Evolutionary conservation across 2,329 filamentous ascomycete genomes (phyloP).

Genomic region (Cadophora luteo-olivacea): DNA sequence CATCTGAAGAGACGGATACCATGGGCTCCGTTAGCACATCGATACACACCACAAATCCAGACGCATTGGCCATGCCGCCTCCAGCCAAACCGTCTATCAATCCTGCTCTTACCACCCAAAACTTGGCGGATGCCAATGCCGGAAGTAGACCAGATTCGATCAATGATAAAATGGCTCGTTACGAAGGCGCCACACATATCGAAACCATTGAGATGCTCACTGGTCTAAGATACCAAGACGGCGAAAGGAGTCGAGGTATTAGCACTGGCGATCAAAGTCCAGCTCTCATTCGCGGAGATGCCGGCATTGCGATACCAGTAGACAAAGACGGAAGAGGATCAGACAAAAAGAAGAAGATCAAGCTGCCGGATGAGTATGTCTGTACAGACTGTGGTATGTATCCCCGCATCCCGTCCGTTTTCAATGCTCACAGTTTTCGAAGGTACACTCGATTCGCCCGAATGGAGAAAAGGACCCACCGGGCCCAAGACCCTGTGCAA

Average conservation of each 20-base stretch:
- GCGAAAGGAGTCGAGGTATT: slow-evolving; percentile 86
- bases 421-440: neutral
- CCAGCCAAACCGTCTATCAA: slow-evolving; percentile 70
- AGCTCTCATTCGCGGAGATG: slow-evolving; percentile 82
- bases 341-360: slow-evolving; percentile 87
- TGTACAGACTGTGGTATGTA: slow-evolving; percentile 87
- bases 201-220: slow-evolving; percentile 95
- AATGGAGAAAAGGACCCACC: slow-evolving; percentile 93
- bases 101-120: slow-evolving; percentile 76
- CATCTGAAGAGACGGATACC: slow-evolving; percentile 50
- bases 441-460: slow-evolving; percentile 87
- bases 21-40: slow-evolving; percentile 42
- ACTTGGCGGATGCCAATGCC: slow-evolving; percentile 74
- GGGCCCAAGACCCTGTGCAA: slow-evolving; percentile 96
- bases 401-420: neutral
- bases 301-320: slow-evolving; percentile 81
- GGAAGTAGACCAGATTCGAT: slow-evolving; percentile 76
- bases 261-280: slow-evolving; percentile 86
- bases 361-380: slow-evolving; percentile 86
- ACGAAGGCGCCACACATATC: slow-evolving; percentile 77
- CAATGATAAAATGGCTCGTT: slow-evolving; percentile 83
- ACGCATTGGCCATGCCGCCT: slow-evolving; percentile 66
- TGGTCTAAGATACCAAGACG: slow-evolving; percentile 84
- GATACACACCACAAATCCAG: slow-evolving; percentile 44
- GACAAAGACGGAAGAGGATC: slow-evolving; percentile 76